Base-by-base conservation (phyloP, 306 rosid species). In the Castanea mollissima region DNA sequence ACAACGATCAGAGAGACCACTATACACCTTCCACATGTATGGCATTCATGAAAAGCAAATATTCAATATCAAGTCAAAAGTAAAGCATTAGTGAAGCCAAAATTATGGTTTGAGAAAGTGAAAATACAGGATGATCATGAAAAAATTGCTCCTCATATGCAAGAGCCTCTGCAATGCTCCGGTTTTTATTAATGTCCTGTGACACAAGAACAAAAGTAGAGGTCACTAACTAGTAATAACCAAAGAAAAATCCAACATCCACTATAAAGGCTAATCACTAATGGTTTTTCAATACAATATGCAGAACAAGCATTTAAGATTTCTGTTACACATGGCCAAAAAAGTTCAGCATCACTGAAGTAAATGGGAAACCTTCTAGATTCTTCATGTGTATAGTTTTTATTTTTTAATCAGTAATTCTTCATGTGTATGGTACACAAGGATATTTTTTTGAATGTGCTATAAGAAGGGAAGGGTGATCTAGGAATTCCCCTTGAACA, bases 91-190 rank as follows among this genome's bases (percentile, higher is more conserved):
- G 7, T 67, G 72, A 29, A 34, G 38, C 31, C 51, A 67, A 9
- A 67, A 35, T 8, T 16, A 35, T 35, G 13, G 5, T 67, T 65
- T 67, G 27, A 67, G 21, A 19, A 19, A 18, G 72, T 73, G 73
- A 80, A 65, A 93, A 88, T 91, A 96, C 99, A 29, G 99, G 98
- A 78, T 90, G 98, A 78, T 94, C 87, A 73, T 85, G 94, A 69
- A 96, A 96, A 85, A 96, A 96, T 10, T 81, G 89, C 80, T 93
- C 98, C 83, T 96, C 99, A 6, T 97, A 96, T 27, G 83, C 32
- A 78, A 96, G 91, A 80, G 99, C 99, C 81, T 93, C 97, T 80
- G 89, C 92, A 75, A 96, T 96, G 81, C 97, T 93, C 76, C 92
- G 90, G 82, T 93, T 93, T 78, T 75, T 81, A 71, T 27, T 84